Base-by-base conservation (phyloP, 495 filamentous ascomycete species). In the Mytilinidion resinicola region DNA sequence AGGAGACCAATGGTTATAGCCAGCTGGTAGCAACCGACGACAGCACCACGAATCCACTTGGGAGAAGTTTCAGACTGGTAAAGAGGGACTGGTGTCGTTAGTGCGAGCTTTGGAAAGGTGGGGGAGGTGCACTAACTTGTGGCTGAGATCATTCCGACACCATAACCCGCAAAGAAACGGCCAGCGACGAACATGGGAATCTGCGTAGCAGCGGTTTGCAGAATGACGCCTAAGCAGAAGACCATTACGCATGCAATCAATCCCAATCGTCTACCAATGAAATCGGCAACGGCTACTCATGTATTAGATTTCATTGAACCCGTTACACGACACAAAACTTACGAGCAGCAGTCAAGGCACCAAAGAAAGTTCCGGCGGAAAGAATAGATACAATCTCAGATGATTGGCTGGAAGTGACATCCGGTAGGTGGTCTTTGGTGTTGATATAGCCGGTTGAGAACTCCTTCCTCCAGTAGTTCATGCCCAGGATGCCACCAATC, bases 361-460 rank as follows among this genome's bases (percentile, higher is more conserved):
- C 91, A 64, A 93, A 88, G 77, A 95, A 95, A 9, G 91, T 96
- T 55, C 91, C 91, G 9, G 86, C 88, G 1, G 90, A 95, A 49
- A 96, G 78, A 41, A 96, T 86, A 4, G 90, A 74, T 0, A 73
- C 70, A 43, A 73, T 86, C 65, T 86, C 76, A 9, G 88, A 90
- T 4, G 79, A 77, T 68, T 89, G 79, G 6, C 70, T 71, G 21
- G 82, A 73, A 0, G 83, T 85, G 15, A 95, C 76, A 65, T 80
- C 82, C 1, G 39, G 47, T 1, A 51, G 41, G 21, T 44, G 35
- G 50, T 65, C 62, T 15, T 53, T 61, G 5, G 43, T 52, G 54
- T 61, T 64, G 48, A 47, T 48, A 77, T 65, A 42, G 80, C 83
- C 10, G 11, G 83, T 89, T 10, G 85, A 84, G 72, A 95, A 95